Base-by-base conservation (phyloP, 345 rosid genomes). In the Citrus hindsii region DNA sequence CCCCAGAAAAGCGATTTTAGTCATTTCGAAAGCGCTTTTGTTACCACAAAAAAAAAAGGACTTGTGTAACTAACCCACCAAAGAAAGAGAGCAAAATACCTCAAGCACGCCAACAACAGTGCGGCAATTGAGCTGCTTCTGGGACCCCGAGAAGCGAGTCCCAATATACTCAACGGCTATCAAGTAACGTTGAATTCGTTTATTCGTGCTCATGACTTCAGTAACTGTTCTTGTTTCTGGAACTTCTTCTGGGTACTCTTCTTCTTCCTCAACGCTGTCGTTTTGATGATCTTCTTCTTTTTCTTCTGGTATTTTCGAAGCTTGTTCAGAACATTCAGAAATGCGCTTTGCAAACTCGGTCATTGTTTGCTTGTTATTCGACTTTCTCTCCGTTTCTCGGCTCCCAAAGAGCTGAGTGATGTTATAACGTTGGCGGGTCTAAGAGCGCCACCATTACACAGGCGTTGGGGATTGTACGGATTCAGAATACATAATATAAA, bases 91-190 rank as follows among this genome's bases (percentile, higher is more conserved):
- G 33, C 55, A 75, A 21, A 30, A 6, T 73, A 94, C 99, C 96
- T 95, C 92, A 60, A 95, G 90, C 9, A 82, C 94, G 14, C 96
- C 96, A 65, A 90, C 93, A 68, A 91, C 99, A 1, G 99, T 95
- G 38, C 99, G 88, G 79, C 76, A 61, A 68, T 59, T 86, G 24
- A 81, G 84, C 82, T 95, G 99, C 83, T 95, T 86, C 82, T 95
- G 99, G 27, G 97, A 92, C 3, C 99, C 98, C 6, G 86, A 88
- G 79, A 95, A 95, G 33, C 94, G 94, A 66, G 96, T 92, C 10
- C 99, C 98, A 7, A 93, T 83, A 70, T 95, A 95, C 85, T 95
- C 97, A 32, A 95, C 77, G 56, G 97, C 97, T 2, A 95, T 79
- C 85, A 95, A 84, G 80, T 95, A 95, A 53, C 99, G 93, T 74